These are phyloP conservation scores for Ophiostoma piceae DNA, from an alignment of 2,329 filamentous ascomycete genomes.

Conservation along the genomic window DNA sequence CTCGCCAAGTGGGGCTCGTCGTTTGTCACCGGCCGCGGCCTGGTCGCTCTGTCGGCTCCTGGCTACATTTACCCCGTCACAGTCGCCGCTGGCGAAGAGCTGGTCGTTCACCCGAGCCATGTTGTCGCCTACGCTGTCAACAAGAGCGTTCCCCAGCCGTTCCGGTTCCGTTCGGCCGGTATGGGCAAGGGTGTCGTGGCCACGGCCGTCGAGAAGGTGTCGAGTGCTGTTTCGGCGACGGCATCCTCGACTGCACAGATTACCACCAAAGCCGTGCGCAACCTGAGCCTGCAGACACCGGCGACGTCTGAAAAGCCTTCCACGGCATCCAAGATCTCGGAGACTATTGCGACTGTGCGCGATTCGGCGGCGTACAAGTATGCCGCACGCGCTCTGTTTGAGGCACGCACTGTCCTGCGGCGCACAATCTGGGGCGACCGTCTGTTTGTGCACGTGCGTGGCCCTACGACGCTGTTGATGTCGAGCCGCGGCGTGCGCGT, in stretches of 20 bases:
- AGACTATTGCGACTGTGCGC: not conserved
- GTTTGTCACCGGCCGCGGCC: slow-evolving; percentile 77
- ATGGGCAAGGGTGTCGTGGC: slow-evolving; percentile 16
- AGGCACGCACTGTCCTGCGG: slow-evolving; percentile 67
- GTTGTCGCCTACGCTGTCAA: slow-evolving; percentile 84
- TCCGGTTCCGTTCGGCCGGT: slow-evolving; percentile 55
- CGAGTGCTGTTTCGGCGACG: slow-evolving; percentile 16
- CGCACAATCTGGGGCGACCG: slow-evolving; percentile 90
- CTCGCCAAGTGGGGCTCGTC: slow-evolving; percentile 90
- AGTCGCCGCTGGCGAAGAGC: slow-evolving; percentile 76
- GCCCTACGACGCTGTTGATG: slow-evolving; percentile 78
- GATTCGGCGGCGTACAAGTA: slow-evolving; percentile 54
- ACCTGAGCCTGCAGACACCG: slow-evolving; percentile 71
- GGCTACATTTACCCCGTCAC: slow-evolving; percentile 86
- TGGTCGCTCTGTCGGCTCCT: slow-evolving; percentile 76
- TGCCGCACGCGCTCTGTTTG: slow-evolving; percentile 59
- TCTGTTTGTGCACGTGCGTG: slow-evolving; percentile 84
- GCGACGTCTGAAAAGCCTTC: slow-evolving; percentile 52
- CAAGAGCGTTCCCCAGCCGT: slow-evolving; percentile 69
- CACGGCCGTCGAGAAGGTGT: slow-evolving; percentile 35
- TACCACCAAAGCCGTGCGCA: slow-evolving; percentile 17
- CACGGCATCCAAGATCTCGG: slow-evolving; percentile 28
- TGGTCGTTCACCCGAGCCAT: slow-evolving; percentile 85
- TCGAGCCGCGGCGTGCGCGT: slow-evolving; percentile 80
- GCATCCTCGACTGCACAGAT: slow-evolving; percentile 21